Conservation (phyloP, 225 moss, liverwort and hornwort species). For the Asterella californica region DNA sequence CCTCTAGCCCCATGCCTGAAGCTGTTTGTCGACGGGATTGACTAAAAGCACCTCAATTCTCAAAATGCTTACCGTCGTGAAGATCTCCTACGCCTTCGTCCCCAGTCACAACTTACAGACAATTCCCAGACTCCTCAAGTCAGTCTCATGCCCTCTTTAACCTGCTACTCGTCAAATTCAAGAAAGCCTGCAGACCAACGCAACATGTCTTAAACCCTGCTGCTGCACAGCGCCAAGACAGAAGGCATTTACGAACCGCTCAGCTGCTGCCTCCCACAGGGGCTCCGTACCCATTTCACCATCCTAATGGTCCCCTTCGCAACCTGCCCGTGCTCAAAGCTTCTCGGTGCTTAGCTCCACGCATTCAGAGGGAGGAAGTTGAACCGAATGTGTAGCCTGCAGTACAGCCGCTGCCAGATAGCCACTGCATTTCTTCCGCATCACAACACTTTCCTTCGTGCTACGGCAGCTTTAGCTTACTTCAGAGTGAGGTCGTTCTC, state of each 20-base stretch:
- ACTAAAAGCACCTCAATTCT: neutral
- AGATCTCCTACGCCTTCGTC: neutral
- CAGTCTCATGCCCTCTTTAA: neutral
- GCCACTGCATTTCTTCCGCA: too few species aligned
- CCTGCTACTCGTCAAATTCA: neutral
- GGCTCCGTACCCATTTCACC: neutral
- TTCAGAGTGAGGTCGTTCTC: too few species aligned
- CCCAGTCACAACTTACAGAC: neutral
- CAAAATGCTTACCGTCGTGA: neutral
- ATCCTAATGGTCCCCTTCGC: too few species aligned
- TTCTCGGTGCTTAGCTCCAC: too few species aligned
- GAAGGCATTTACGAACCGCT: neutral
- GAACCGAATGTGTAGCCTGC: too few species aligned
- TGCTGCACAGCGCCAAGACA: neutral
- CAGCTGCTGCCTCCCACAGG: neutral
- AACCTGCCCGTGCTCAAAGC: too few species aligned
- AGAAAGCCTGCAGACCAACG: neutral
- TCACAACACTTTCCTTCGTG: too few species aligned
- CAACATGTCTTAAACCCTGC: neutral
- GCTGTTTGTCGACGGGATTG: neutral
- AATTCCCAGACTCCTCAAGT: neutral
- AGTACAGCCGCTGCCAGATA: too few species aligned
- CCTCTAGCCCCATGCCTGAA: constrained; percentile 19
- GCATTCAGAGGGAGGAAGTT: too few species aligned
- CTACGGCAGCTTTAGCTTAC: too few species aligned